Conservation (phyloP, 228 moss, liverwort and hornwort genomes). For the Sphagnum fallax region DNA sequence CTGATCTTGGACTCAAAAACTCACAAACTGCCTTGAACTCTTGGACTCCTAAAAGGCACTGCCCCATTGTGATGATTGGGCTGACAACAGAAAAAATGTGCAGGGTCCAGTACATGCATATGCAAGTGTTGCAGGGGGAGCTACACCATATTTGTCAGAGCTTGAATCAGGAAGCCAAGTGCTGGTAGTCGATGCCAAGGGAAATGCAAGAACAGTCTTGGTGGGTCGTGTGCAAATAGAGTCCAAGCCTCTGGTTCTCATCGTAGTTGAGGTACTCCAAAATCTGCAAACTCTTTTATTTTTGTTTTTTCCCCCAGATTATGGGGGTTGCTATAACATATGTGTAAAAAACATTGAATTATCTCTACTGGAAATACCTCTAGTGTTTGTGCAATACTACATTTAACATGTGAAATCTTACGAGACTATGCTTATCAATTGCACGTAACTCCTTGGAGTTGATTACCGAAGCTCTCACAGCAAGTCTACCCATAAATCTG, state of each 20-base stretch:
- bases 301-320: background rate
- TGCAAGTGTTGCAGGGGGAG: slow-evolving; percentile 75
- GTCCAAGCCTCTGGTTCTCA: slow-evolving; percentile 72
- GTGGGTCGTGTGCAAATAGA: slow-evolving; percentile 90
- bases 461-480: background rate
- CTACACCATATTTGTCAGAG: slow-evolving; percentile 77
- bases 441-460: too few species aligned
- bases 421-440: too few species aligned
- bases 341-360: background rate
- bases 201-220: slow-evolving; percentile 62
- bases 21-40: too few species aligned
- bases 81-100: background rate
- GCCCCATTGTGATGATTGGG: too few species aligned
- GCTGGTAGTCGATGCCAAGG: slow-evolving; percentile 62
- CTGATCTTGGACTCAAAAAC: too few species aligned
- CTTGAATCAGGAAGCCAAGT: slow-evolving; percentile 74
- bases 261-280: slow-evolving; percentile 49
- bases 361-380: background rate
- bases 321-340: background rate
- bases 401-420: too few species aligned
- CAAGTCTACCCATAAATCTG: background rate
- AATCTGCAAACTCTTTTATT: background rate
- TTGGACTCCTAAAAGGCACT: too few species aligned
- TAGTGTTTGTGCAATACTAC: background rate
- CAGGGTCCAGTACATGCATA: slow-evolving; percentile 96